A percentile compares a stretch with the other conserved stretches of the same genome.
Conservation (phyloP, 345 rosid genomes). For the Rhodomyrtus tomentosa region DNA sequence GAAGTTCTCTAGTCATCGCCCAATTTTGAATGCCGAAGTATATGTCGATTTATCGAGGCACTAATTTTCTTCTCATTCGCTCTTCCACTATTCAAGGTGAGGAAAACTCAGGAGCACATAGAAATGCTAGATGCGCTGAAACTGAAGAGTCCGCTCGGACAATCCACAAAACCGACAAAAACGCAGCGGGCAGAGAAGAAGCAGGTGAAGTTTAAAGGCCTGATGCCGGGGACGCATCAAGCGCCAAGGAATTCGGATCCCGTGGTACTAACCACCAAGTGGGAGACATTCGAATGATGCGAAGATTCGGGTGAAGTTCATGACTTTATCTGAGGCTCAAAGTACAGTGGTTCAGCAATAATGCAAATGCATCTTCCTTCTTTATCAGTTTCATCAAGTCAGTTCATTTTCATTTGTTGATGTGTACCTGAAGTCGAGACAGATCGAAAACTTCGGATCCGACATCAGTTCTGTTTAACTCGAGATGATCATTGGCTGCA, state of each 20-base stretch:
- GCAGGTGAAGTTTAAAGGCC: slow-evolving; percentile 1
- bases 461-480: background rate
- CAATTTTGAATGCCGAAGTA: background rate
- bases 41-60: background rate
- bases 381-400: background rate
- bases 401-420: background rate
- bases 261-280: slow-evolving; percentile 23
- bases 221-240: slow-evolving; percentile 5
- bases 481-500: background rate
- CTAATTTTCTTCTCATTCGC: background rate
- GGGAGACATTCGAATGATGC: slow-evolving; percentile 50
- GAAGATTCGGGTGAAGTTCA: background rate
- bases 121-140: slow-evolving; percentile 39
- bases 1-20: background rate
- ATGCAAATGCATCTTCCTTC: background rate
- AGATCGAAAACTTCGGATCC: background rate
- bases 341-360: background rate
- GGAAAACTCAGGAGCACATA: slow-evolving; percentile 30
- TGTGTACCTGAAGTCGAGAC: background rate
- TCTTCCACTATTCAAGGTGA: slow-evolving; percentile 15
- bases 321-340: background rate
- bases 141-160: slow-evolving; percentile 3
- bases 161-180: slow-evolving; percentile 5
- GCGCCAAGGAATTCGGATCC: slow-evolving; percentile 8
- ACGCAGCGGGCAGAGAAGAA: background rate